Evolutionary conservation across 805 yeast species (phyloP).

Genomic region (Wickerhamiella dianesei): DNA sequence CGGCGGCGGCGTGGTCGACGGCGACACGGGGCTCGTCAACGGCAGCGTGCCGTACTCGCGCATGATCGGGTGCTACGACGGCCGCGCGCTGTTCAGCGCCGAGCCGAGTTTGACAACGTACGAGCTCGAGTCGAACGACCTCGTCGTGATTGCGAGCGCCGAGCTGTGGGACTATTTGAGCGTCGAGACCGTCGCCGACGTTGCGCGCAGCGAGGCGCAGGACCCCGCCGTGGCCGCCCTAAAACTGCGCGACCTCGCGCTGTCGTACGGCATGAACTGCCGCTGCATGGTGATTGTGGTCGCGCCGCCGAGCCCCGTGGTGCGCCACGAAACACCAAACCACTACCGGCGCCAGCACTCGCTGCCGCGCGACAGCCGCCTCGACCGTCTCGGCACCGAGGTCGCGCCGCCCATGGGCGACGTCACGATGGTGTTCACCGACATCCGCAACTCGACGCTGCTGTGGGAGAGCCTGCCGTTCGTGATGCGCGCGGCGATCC

Average conservation of each 20-base stretch:
- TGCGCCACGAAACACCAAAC: background rate
- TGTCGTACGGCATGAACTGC: slow-evolving; percentile 76
- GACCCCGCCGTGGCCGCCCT: slow-evolving; percentile 89
- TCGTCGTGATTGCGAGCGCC: slow-evolving; percentile 69
- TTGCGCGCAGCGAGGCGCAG: slow-evolving; percentile 58
- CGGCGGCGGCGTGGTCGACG: slow-evolving; percentile 81
- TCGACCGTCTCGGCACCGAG: slow-evolving; percentile 69
- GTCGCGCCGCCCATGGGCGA: slow-evolving; percentile 92
- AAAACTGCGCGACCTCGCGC: slow-evolving; percentile 82
- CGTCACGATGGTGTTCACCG: slow-evolving; percentile 91
- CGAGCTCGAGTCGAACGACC: slow-evolving; percentile 59
- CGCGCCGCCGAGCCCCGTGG: slow-evolving; percentile 14
- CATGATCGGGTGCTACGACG: slow-evolving; percentile 80
- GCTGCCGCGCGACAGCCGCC: slow-evolving; percentile 56
- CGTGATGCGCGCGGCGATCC: slow-evolving; percentile 94
- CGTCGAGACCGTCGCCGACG: slow-evolving; percentile 78
- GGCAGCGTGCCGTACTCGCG: slow-evolving; percentile 54
- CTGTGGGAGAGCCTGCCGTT: slow-evolving; percentile 83
- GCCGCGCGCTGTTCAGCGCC: slow-evolving; percentile 77
- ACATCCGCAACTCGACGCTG: slow-evolving; percentile 84
- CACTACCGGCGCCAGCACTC: slow-evolving; percentile 34
- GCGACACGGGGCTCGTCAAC: slow-evolving; percentile 76
- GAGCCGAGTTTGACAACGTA: slow-evolving; percentile 48
- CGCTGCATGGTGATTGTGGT: slow-evolving; percentile 68
- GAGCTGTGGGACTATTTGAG: slow-evolving; percentile 78